These are phyloP conservation scores for Mycena leptocephala DNA, from an alignment of 768 basidiomycete species.

Conservation along the genomic window DNA sequence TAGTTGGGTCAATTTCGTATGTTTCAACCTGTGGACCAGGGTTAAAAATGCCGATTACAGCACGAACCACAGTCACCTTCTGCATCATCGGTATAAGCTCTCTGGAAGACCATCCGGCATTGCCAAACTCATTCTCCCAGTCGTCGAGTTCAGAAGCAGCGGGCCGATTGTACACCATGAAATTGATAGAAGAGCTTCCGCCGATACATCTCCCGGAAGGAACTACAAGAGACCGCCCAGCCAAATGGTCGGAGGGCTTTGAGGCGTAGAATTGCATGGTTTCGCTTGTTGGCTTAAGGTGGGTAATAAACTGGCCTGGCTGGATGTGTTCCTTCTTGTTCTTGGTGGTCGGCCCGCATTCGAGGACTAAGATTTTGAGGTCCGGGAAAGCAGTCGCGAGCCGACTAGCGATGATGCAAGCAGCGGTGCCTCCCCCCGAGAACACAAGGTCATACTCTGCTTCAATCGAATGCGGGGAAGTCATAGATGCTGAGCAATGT, in stretches of 20 bases:
- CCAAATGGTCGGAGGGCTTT: constrained; percentile 44
- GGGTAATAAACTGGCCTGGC: constrained; percentile 51
- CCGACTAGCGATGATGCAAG: constrained; percentile 57
- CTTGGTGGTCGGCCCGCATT: too few relatives aligned
- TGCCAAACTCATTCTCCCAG: constrained; percentile 40
- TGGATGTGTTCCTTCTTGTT: too few relatives aligned
- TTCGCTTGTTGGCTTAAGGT: constrained; percentile 49
- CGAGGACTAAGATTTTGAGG: constrained; percentile 60
- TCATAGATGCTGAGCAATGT: too few relatives aligned
- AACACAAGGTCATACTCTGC: constrained; percentile 13
- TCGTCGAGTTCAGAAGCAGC: constrained; percentile 40
- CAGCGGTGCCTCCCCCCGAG: constrained; percentile 54
- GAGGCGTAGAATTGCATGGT: constrained; percentile 52
- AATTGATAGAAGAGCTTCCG: constrained; percentile 62
- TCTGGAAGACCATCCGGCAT: constrained; percentile 44
- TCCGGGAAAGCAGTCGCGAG: too few relatives aligned
- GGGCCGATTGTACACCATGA: constrained; percentile 41
- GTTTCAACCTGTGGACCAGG: too few relatives aligned
- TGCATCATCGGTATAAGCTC: constrained; percentile 42
- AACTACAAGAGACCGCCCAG: constrained; percentile 49
- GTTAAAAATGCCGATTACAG: too few relatives aligned
- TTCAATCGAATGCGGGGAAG: not conserved
- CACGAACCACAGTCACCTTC: constrained; percentile 40
- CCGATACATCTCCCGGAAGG: constrained; percentile 57
- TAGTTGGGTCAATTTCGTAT: constrained; percentile 25